phyloP scores from a whole-genome alignment of 495 filamentous ascomycete genomes.

The Aspergillus cristatus region DNA sequence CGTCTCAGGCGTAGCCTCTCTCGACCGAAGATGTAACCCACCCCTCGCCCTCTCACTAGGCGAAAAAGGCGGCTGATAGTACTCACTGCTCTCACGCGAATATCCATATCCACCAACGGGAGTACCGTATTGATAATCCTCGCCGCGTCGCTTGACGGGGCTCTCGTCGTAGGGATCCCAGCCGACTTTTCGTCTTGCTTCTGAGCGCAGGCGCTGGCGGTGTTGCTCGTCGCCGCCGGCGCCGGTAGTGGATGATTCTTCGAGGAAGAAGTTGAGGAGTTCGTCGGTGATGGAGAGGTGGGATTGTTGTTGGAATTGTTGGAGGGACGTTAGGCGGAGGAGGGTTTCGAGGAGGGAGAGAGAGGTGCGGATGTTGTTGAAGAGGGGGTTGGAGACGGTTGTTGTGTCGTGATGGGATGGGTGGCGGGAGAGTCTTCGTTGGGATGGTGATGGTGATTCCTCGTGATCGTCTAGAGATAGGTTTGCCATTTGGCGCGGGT shows the following conservation, averaged over 20 bases:
- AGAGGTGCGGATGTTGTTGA: slow-evolving; percentile 60
- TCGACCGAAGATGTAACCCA: slow-evolving; percentile 24
- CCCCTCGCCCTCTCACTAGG: slow-evolving; percentile 20
- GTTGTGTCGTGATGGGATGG: slow-evolving; percentile 28
- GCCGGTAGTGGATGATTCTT: slow-evolving; percentile 66
- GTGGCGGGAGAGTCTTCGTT: slow-evolving; percentile 6
- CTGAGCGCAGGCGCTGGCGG: slow-evolving; percentile 58
- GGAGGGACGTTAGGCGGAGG: slow-evolving; percentile 83
- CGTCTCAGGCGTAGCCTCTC: slow-evolving; percentile 33
- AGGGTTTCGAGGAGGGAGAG: slow-evolving; percentile 92
- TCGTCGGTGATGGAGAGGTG: slow-evolving; percentile 95
- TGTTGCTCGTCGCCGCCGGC: slow-evolving; percentile 62
- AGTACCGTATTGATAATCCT: slow-evolving; percentile 47
- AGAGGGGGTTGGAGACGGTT: slow-evolving; percentile 31
- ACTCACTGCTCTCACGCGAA: slow-evolving; percentile 14
- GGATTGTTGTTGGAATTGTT: slow-evolving; percentile 91
- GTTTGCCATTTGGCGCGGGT: slow-evolving; percentile 32
- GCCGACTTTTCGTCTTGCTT: slow-evolving; percentile 70
- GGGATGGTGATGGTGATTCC: slow-evolving; percentile 16
- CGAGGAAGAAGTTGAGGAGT: slow-evolving; percentile 86
- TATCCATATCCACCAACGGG: slow-evolving; percentile 16
- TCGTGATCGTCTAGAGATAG: slow-evolving; percentile 23
- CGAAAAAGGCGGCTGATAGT: slow-evolving; percentile 14
- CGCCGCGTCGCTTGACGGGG: slow-evolving; percentile 53
- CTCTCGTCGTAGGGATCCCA: slow-evolving; percentile 81